Evolutionary conservation across 2,329 filamentous ascomycete species (phyloP).

Genomic region (Aspergillus sp.): DNA sequence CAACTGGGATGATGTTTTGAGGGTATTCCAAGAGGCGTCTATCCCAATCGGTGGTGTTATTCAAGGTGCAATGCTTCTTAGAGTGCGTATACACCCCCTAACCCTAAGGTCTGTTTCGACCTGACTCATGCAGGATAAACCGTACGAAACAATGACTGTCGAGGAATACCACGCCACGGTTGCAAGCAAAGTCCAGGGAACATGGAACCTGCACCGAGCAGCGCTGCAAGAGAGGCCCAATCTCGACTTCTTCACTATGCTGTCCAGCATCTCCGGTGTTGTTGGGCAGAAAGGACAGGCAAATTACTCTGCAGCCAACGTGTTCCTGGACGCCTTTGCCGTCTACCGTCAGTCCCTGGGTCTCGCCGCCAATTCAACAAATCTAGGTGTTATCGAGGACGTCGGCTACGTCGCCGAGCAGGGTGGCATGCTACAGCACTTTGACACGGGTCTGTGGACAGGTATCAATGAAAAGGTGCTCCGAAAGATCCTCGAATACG

Average conservation of each 20-base stretch:
- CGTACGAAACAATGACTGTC: constrained; percentile 29
- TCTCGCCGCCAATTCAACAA: constrained; percentile 20
- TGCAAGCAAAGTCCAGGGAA: constrained; percentile 31
- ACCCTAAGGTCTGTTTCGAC: no score
- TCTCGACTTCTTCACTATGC: constrained; percentile 26
- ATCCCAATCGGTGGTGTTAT: constrained; percentile 16
- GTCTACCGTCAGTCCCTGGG: constrained; percentile 13
- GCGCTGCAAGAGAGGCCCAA: neutral
- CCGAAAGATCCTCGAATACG: neutral
- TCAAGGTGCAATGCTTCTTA: neutral
- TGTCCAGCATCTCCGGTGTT: constrained; percentile 24
- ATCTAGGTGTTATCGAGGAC: constrained; percentile 30
- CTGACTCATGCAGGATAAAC: no score
- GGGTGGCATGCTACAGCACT: neutral
- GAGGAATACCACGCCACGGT: constrained; percentile 31
- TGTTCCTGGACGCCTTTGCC: constrained; percentile 24
- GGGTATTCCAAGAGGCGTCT: neutral
- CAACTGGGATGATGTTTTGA: no score
- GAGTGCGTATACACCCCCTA: no score
- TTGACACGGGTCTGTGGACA: constrained; percentile 1
- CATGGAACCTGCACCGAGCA: constrained; percentile 28
- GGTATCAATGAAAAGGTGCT: neutral
- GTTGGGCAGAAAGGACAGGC: constrained; percentile 23
- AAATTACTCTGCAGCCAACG: constrained; percentile 27
- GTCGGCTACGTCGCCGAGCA: constrained; percentile 26